Evolutionary conservation across 2,329 filamentous ascomycete genomes (phyloP), one percentile per base, ranked within the genome.

Genomic region (Lasiodiplodia theobromae): DNA sequence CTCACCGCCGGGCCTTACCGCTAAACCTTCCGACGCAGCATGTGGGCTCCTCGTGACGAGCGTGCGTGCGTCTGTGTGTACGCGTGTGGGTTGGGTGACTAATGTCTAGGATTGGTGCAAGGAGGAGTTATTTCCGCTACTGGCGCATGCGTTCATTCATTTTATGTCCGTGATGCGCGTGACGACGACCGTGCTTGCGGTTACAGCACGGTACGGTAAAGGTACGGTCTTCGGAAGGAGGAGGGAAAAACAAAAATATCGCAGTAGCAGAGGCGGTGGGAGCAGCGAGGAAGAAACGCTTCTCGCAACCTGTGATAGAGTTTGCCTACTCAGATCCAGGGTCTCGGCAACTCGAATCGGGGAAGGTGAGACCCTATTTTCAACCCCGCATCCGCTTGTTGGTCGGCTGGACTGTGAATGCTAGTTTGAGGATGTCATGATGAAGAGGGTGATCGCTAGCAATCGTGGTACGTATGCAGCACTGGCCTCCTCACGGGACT

Each of bases 111-210:
- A 47, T 21, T 47, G 44, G 10, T 47, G 44, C 44, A 47, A 18
- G n/a, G 44, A 47, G 44, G 18, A 11, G n/a, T 21, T 47, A 47
- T 47, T 21, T 47, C 44, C 44, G 44, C 44, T n/a, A 21, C 11
- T 47, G 44, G 44, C 4, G 44, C 44, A 47, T 21, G 44, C 44
- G 18, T 21, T 21, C 7, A 34, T 47, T 47, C 44, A 47, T 47
- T 47, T 47, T 47, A 47, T 47, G 44, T 47, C 44, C 44, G 44
- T 47, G 44, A 47, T 47, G 44, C n/a, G 18, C 44, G 44, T 47
- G 44, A 47, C n/a, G 44, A 47, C 44, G 44, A 47, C 44, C 44
- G 44, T 47, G 44, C 44, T 47, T 47, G n/a, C 44, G 44, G 44
- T 21, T n/a, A 47, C 44, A n/a, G 44, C 21, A 47, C 44, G 44